These are phyloP conservation scores for Solanum piurae DNA, from an alignment of 257 asterid species.

Conservation along the genomic window DNA sequence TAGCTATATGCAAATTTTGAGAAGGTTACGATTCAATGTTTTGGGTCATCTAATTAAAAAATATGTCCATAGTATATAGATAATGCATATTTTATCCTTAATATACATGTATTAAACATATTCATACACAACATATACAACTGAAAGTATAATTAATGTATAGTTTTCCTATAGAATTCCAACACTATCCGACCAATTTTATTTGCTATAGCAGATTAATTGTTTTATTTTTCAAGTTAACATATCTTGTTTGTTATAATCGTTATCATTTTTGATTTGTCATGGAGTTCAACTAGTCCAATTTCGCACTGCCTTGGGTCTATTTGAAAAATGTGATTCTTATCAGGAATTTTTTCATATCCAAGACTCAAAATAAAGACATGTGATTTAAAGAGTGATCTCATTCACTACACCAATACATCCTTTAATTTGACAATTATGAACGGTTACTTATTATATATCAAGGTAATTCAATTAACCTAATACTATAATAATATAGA, in stretches of 20 bases:
- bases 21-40: neutral
- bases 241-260: neutral
- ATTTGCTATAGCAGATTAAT: neutral
- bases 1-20: neutral
- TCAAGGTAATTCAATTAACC: neutral
- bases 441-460: neutral
- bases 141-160: neutral
- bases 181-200: neutral
- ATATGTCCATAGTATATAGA: neutral
- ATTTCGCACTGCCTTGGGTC: neutral
- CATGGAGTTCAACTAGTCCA: neutral
- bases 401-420: neutral
- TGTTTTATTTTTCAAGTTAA: neutral
- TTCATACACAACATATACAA: neutral
- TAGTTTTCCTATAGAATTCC: neutral
- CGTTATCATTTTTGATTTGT: neutral
- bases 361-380: neutral
- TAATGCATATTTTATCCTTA: neutral
- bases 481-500: no score
- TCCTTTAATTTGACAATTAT: neutral
- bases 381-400: neutral
- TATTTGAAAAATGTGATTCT: neutral
- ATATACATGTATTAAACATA: neutral
- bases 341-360: neutral
- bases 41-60: neutral